These are phyloP conservation scores for Ophiocordyceps camponoti-rufipedis DNA, from an alignment of 2,329 filamentous ascomycete genomes.

Conservation along the genomic window DNA sequence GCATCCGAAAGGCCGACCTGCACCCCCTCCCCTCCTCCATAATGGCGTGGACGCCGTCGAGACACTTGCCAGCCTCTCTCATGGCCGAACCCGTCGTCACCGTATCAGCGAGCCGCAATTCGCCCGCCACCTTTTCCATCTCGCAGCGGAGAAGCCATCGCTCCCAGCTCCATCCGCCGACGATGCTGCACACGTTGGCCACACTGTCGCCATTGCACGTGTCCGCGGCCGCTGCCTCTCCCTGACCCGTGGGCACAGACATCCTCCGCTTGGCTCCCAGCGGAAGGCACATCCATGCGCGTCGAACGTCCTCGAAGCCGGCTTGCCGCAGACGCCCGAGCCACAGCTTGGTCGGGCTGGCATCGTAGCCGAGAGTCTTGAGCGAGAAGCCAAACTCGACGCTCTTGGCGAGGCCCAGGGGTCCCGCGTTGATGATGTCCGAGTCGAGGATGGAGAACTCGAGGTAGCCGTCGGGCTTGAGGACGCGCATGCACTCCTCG, in stretches of 20 bases:
- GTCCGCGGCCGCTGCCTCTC: constrained; percentile 43
- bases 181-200: constrained; percentile 60
- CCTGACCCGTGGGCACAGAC: constrained; percentile 3
- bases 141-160: constrained; percentile 84
- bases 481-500: constrained; percentile 69
- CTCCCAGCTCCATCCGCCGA: constrained; percentile 88
- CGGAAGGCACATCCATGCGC: constrained; percentile 78
- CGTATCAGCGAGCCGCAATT: constrained; percentile 35
- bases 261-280: constrained; percentile 38
- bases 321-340: constrained; percentile 53
- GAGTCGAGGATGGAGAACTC: constrained; percentile 85
- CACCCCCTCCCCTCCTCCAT: constrained; percentile 44
- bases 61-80: constrained; percentile 36
- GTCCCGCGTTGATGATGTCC: constrained; percentile 72
- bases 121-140: constrained; percentile 59
- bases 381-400: constrained; percentile 88
- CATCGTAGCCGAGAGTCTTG: constrained; percentile 78
- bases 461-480: constrained; percentile 83
- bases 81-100: constrained; percentile 31
- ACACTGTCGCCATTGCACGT: constrained; percentile 51
- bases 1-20: constrained; percentile 40
- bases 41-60: constrained; percentile 40
- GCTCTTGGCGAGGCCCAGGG: constrained; percentile 60
- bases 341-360: constrained; percentile 66
- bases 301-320: constrained; percentile 64